Evolutionary conservation across 257 asterid genomes (phyloP), one percentile per base, ranked within the genome.

Genomic region (Ligustrum vulgare): DNA sequence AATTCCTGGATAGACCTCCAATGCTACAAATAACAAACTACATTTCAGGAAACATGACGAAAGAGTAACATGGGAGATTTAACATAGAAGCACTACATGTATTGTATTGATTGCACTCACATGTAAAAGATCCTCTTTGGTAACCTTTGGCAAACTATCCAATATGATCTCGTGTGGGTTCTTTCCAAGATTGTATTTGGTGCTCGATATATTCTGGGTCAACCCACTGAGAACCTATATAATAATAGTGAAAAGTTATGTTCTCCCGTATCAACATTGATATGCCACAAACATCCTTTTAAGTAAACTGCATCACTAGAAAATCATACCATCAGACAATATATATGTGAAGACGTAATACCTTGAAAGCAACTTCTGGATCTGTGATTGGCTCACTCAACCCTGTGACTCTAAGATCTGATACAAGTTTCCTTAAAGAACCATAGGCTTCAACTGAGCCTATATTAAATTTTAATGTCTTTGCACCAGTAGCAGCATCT

Each of bases 1-100:
- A 92, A 75, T 80, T 94, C 99, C 87, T 94, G 98, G 71, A 91
- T 89, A n/a, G 96, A 83, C 23, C 91, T 83, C 97, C 95, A 94
- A 72, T 92, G 98, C 98, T 92, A 81, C 75, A 81, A 81, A 73
- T 58, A 82, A 43, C 68, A 74, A 63, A 58, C 33, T 18, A 34
- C 36, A 20, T 22, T 51, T 80, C 35, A 64, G 47, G 68, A 37
- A 45, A 67, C 51, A 36, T 60, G 78, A 71, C 76, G 3, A 69
- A 64, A 78, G 20, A 36, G 5, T 32, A 69, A 34, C 69, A 49
- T 10, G 25, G 15, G 7, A 25, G 16, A 25, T 32, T 74, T 34
- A 43, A 25, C 71, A 36, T 65, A 8, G 60, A 70, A 71, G 77
- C 37, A 45, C 31, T 37, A 39, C 43, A 16, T 20, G 37, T 28